These are phyloP conservation scores for Pseudogymnoascus sp. DNA, from an alignment of 2,329 filamentous ascomycete genomes.

Conservation along the genomic window DNA sequence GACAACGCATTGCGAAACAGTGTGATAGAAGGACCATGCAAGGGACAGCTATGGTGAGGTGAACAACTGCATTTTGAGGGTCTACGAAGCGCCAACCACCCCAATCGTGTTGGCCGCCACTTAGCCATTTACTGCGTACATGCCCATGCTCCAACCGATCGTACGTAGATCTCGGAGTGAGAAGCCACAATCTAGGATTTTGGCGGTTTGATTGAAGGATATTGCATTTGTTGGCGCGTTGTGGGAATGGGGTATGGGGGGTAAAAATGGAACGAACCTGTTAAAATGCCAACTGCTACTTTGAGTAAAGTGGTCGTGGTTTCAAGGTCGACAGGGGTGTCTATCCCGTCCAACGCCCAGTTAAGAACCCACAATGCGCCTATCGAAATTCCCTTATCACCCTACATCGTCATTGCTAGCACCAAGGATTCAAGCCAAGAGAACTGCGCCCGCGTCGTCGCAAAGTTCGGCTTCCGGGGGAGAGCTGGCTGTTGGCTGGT, in stretches of 20 bases:
- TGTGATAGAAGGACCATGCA: neutral
- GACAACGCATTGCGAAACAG: constrained; percentile 4
- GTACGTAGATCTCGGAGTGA: neutral
- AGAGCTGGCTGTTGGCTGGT: neutral
- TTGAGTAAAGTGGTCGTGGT: neutral
- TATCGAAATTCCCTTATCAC: constrained; percentile 4
- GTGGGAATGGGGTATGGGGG: neutral
- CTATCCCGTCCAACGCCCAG: neutral
- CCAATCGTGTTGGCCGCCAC: neutral
- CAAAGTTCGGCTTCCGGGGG: neutral
- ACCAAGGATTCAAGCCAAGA: neutral
- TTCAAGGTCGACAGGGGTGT: constrained; percentile 7
- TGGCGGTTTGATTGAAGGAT: neutral
- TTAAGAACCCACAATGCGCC: neutral
- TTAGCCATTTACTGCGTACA: neutral
- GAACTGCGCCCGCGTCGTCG: neutral
- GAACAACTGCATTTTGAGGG: neutral
- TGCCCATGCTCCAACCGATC: neutral
- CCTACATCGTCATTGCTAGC: neutral
- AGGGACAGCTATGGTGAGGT: neutral
- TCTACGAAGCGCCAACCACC: neutral
- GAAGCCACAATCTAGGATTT: neutral
- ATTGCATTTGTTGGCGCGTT: neutral
- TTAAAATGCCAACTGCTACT: neutral
- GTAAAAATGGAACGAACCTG: neutral